A percentile compares a stretch with the other conserved stretches of the same genome.
Evolutionary conservation across 805 yeast genomes (phyloP).

Genomic region (Ogataea minuta): DNA sequence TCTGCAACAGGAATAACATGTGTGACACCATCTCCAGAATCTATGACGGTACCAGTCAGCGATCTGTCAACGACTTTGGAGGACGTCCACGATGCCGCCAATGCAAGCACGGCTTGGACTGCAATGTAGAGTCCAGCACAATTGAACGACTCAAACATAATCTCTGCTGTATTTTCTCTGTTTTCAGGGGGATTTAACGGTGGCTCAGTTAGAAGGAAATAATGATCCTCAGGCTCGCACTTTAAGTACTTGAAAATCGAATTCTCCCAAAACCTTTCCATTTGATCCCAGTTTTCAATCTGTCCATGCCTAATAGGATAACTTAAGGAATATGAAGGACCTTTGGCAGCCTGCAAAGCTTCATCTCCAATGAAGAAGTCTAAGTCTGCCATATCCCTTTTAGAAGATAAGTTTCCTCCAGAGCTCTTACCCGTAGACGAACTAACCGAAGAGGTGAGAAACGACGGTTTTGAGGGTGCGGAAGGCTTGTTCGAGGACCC

Average conservation of each 20-base stretch:
- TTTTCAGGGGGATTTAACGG: conserved; percentile 99
- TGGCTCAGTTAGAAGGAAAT: conserved; percentile 93
- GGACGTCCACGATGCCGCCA: conserved; percentile 99
- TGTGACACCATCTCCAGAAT: conserved; percentile 98
- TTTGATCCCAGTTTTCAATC: conserved; percentile 98
- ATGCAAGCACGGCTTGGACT: conserved; percentile 96
- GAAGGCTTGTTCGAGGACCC: conserved; percentile 41
- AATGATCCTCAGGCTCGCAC: conserved; percentile 99
- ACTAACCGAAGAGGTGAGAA: conserved; percentile 34
- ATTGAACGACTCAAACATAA: conserved; percentile 97
- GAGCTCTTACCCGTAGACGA: conserved; percentile 22
- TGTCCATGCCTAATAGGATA: conserved; percentile 98
- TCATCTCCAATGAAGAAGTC: conserved; percentile 96
- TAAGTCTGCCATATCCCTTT: conserved; percentile 89
- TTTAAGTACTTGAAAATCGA: conserved; percentile 93
- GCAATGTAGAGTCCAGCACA: conserved; percentile 99
- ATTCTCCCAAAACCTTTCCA: conserved; percentile 99
- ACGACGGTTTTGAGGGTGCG: conserved; percentile 47
- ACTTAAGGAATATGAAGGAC: conserved; percentile 80
- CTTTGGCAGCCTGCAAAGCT: conserved; percentile 87
- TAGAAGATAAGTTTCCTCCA: conserved; percentile 48
- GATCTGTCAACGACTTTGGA: conserved; percentile 93
- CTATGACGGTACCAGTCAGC: conserved; percentile 96
- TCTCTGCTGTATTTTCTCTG: conserved; percentile 97
- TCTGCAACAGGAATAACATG: conserved; percentile 99